phyloP scores from a whole-genome alignment of 129 eudicot species.

The Flaveria trinervia region DNA sequence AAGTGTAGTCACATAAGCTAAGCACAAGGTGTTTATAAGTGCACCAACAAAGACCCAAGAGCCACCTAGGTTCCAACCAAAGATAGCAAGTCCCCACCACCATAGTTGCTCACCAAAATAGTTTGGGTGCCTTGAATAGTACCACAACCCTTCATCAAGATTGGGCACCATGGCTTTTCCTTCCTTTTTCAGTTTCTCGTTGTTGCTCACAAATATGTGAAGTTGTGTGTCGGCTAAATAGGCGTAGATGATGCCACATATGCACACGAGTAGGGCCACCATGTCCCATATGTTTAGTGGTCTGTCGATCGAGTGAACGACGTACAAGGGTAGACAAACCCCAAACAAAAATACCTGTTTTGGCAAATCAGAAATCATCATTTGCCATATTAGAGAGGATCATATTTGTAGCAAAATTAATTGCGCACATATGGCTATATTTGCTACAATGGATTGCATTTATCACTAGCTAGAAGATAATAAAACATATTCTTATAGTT shows the following conservation, averaged over 20 bases:
- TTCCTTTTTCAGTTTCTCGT: constrained; percentile 52
- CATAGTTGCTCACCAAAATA: constrained; percentile 95
- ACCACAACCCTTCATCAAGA: constrained; percentile 84
- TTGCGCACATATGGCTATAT: background rate
- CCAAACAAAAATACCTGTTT: constrained; percentile 77
- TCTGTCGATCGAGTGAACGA: constrained; percentile 55
- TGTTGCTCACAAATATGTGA: constrained; percentile 54
- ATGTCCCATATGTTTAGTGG: constrained; percentile 64
- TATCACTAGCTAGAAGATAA: too few relatives aligned
- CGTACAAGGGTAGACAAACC: constrained; percentile 64
- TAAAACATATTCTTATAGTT: too few relatives aligned
- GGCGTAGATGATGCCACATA: constrained; percentile 62
- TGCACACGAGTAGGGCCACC: constrained; percentile 49
- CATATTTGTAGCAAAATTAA: background rate
- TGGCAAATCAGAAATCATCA: background rate
- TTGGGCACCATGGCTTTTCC: constrained; percentile 55
- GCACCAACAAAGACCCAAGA: constrained; percentile 75
- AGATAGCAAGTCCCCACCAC: constrained; percentile 96
- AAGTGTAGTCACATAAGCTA: constrained; percentile 81
- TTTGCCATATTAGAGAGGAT: background rate
- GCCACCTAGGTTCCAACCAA: constrained; percentile 67
- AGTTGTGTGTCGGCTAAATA: constrained; percentile 87
- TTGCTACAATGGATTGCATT: too few relatives aligned
- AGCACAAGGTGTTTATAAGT: constrained; percentile 65
- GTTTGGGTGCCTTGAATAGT: constrained; percentile 87